These are phyloP conservation scores for Erodium moschatum DNA, from an alignment of 441 rosid species.

Conservation along the genomic window DNA sequence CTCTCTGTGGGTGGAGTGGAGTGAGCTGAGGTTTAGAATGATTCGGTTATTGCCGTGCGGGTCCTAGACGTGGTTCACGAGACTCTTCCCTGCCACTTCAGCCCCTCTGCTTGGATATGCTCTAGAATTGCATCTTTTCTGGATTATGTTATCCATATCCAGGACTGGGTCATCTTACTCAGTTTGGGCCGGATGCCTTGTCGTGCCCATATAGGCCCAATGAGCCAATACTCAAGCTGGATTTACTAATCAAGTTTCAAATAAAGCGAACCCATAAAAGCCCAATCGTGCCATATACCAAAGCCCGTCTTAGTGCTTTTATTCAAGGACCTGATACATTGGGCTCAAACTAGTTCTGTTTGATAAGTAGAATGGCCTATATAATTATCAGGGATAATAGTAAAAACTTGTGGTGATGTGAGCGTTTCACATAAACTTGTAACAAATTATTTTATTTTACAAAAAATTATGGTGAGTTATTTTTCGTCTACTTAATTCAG, in stretches of 20 bases:
- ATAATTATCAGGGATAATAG: too few relatives aligned
- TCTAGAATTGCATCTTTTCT: neutral
- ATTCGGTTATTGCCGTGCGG: slow-evolving; percentile 4
- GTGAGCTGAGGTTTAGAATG: neutral
- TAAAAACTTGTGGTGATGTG: too few relatives aligned
- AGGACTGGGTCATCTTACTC: neutral
- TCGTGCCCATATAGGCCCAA: neutral
- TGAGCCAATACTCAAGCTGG: neutral
- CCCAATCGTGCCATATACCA: neutral
- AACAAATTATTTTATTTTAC: too few relatives aligned
- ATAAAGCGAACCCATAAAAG: neutral
- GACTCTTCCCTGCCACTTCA: slow-evolving; percentile 2
- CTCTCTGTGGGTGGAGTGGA: neutral
- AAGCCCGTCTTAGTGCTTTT: too few relatives aligned
- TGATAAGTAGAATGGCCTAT: too few relatives aligned
- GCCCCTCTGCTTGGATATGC: slow-evolving; percentile 1
- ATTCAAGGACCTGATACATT: too few relatives aligned
- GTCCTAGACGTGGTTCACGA: slow-evolving; percentile 8
- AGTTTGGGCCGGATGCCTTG: neutral
- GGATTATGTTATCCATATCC: neutral
- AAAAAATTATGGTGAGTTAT: too few relatives aligned
- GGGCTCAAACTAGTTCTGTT: too few relatives aligned
- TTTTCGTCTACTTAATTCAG: too few relatives aligned
- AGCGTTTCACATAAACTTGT: too few relatives aligned
- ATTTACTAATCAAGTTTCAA: neutral